Conservation (phyloP, 805 yeast species). For the Wickerhamia fluorescens region DNA sequence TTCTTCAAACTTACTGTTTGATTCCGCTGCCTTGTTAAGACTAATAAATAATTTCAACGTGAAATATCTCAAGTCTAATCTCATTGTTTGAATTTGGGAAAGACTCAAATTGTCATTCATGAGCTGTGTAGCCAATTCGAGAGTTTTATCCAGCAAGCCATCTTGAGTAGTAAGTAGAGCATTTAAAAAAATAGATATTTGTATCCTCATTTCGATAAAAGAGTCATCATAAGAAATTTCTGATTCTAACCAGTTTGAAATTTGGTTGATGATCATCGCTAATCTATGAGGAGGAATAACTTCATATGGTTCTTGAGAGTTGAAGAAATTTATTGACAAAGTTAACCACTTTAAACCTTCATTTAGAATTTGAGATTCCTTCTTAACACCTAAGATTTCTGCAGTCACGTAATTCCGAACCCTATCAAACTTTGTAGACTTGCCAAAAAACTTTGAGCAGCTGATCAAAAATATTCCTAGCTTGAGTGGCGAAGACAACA, state of each 20-base stretch:
- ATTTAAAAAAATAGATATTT: conserved; percentile 40
- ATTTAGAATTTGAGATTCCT: conserved; percentile 29
- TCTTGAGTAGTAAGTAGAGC: conserved; percentile 10
- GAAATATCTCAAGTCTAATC: conserved; percentile 38
- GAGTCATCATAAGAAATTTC: conserved; percentile 52
- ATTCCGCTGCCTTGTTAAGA: conserved; percentile 1
- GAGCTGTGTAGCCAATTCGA: conserved; percentile 30
- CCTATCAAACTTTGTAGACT: conserved; percentile 37
- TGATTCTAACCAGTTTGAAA: conserved; percentile 54
- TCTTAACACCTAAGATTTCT: conserved; percentile 51
- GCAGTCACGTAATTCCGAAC: conserved; percentile 57
- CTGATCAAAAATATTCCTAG: conserved; percentile 24
- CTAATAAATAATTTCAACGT: conserved; percentile 34
- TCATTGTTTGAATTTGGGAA: conserved; percentile 28
- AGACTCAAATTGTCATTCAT: conserved; percentile 40
- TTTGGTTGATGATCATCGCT: conserved; percentile 49
- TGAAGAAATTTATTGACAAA: conserved; percentile 37
- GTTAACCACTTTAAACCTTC: conserved; percentile 43
- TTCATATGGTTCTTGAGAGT: conserved; percentile 21
- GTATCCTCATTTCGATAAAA: conserved; percentile 46
- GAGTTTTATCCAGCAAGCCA: conserved; percentile 24
- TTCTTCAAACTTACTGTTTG: conserved; percentile 18
- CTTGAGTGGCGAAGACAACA: conserved; percentile 26
- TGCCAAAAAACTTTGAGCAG: conserved; percentile 28
- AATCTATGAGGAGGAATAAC: conserved; percentile 59